phyloP scores from a whole-genome alignment of 129 eudicot genomes.

The Dittrichia graveolens region DNA sequence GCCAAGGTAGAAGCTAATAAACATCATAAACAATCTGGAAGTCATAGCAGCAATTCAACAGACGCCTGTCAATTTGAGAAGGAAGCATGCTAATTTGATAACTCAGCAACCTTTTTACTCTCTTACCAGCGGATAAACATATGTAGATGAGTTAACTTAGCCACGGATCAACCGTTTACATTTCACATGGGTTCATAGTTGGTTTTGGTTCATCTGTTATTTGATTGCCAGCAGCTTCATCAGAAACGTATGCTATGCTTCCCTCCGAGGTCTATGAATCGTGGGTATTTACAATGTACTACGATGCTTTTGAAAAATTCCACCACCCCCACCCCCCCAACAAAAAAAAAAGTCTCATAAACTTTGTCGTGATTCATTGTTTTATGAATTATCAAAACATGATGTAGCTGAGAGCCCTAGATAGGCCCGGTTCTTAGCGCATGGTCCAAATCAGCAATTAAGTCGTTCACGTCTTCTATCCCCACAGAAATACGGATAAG shows the following conservation, averaged over 20 bases:
- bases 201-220: not conserved
- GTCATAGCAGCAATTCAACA: too few species aligned
- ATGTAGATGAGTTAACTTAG: too few species aligned
- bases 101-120: too few species aligned
- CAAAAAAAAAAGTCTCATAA: not conserved
- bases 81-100: too few species aligned
- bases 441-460: constrained; percentile 80
- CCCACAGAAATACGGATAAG: constrained; percentile 94
- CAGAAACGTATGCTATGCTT: not conserved
- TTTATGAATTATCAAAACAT: constrained; percentile 8
- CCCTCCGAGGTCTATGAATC: not conserved
- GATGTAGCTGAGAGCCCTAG: constrained; percentile 32
- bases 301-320: not conserved
- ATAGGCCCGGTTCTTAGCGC: constrained; percentile 82
- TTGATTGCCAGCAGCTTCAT: not conserved
- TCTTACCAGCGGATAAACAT: too few species aligned
- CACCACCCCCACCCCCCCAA: too few species aligned
- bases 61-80: too few species aligned
- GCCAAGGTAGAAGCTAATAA: too few species aligned
- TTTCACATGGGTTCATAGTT: constrained; percentile 8
- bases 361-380: not conserved
- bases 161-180: not conserved
- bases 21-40: too few species aligned
- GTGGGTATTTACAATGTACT: constrained; percentile 15
- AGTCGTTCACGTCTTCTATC: constrained; percentile 87